Evolutionary conservation across 2,329 filamentous ascomycete species (phyloP), one percentile per base, ranked within the genome.

Genomic region (Cladosporium halotolerans): DNA sequence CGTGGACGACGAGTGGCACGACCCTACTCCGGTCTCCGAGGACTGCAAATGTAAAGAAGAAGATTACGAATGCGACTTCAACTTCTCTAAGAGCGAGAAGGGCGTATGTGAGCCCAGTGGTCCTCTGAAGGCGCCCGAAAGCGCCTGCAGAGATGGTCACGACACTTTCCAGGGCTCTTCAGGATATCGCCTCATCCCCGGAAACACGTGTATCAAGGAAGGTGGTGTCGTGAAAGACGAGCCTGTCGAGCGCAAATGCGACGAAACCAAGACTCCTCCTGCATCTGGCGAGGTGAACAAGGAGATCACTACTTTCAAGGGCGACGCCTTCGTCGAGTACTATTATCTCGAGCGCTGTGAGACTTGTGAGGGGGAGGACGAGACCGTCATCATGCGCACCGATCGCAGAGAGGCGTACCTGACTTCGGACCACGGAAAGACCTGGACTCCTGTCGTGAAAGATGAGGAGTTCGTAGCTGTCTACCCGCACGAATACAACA

Each of bases 41-140:
- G 72, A 82, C 44, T 99, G 93, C 75, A 82, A 88, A 39, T 99
- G 93, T 70, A 83, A 84, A 0, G 82, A 86, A 54, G 76, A 78
- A 33, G 95, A 99, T 69, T 99, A 95, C 68, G 93, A 99, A 72
- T 99, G 93, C 68, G 92, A 97, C 67, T 62, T 60, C 54, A 95
- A 95, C 69, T 97, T 96, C 67, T 75, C 83, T 55, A 81, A 81
- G 61, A 75, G 81, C 3, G 82, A 92, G 57, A 78, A 80, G 49
- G 81, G 80, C 46, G 78, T 85, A 57, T 97, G 93, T 67, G 76
- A 83, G 19, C 78, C 80, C 7, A 80, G 77, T 23, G 83, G 81
- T 0, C 74, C 80, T 3, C 69, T 95, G 41, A 68, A 76, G 2
- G 74, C 83, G 2, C 90, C 91, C 0, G 79, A 87, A 44, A 88